Base-by-base conservation (phyloP, 2,329 filamentous ascomycete genomes). In the Simplicillium aogashimaense region DNA sequence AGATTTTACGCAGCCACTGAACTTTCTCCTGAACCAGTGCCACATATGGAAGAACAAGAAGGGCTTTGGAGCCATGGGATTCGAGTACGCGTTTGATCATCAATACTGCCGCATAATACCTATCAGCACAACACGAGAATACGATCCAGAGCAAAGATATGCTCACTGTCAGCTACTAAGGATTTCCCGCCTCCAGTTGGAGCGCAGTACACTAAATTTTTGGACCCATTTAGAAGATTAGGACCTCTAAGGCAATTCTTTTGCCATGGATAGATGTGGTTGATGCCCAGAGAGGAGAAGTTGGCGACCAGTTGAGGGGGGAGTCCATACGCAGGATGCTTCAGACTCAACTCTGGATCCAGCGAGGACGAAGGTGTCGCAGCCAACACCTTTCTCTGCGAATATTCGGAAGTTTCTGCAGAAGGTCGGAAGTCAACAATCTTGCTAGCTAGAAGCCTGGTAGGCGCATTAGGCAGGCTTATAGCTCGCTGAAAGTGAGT, bases 21-120 rank as follows among this genome's bases (percentile, higher is more conserved):
- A 86, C 71, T 55, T 88, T 88, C 56, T 89, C 84, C 53, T 88
- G 83, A 0, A 89, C 84, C 3, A 89, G 70, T 14, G 84, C 83
- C 47, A 88, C 82, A 58, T 86, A 89, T 0, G 84, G 84, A 14
- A 88, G 66, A 15, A 88, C 78, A 14, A 88, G 62, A 11, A 89
- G 70, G 3, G 81, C 82, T 48, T 87, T 88, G 42, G 76, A 69
- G 15, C 66, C 66, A 2, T 74, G 72, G 35, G 78, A 69, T 34
- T 75, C 69, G n/a, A 86, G 65, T 16, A 88, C 66, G 43, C 74
- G 72, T 53, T 82, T 86, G 39, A 88, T 63, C 75, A 88, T 83
- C 38, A 88, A 62, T 20, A 88, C 74, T 65, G 46, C n/a, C 29
- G 38, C 17, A 35, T n/a, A 28, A 14, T 11, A 25, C 20, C 20